Conservation (phyloP, 139 green algal genomes). For the Closterium sp. region DNA sequence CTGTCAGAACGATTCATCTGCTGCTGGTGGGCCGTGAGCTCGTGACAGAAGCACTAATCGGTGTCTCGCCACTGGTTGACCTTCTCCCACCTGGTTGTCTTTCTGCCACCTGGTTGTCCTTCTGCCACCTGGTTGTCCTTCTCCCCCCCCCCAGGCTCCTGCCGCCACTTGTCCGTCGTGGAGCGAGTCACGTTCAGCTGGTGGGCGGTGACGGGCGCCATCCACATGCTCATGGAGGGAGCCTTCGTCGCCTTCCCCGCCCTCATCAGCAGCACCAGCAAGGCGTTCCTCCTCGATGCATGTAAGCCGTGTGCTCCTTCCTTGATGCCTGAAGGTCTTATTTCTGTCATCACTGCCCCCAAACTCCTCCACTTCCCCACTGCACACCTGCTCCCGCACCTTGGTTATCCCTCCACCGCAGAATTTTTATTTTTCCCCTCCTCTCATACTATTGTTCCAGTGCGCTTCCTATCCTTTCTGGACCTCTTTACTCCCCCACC, state of each 20-base stretch:
- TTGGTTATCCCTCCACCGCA: not conserved
- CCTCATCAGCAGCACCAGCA: constrained; percentile 70
- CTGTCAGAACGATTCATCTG: too few species aligned
- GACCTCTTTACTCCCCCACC: too few species aligned
- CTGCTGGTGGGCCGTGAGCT: too few species aligned
- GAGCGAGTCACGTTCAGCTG: constrained; percentile 6
- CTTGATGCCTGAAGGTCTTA: not conserved
- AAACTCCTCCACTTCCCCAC: too few species aligned
- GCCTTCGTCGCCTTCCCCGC: constrained; percentile 67
- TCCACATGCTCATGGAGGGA: constrained; percentile 83
- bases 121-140: too few species aligned
- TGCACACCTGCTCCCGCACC: too few species aligned
- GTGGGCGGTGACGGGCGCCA: constrained; percentile 66
- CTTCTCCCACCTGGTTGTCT: too few species aligned
- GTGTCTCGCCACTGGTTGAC: too few species aligned
- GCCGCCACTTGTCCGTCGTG: not conserved
- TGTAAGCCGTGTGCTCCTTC: constrained; percentile 47
- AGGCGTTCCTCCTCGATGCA: constrained; percentile 74
- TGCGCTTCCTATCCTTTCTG: not conserved
- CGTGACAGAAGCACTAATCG: too few species aligned
- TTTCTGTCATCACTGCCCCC: not conserved
- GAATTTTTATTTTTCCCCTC: not conserved
- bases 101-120: too few species aligned
- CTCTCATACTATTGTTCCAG: not conserved
- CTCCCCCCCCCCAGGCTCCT: not conserved